Base-by-base conservation (phyloP, 1,284 basidiomycete genomes). In the Marasmius fiardii region DNA sequence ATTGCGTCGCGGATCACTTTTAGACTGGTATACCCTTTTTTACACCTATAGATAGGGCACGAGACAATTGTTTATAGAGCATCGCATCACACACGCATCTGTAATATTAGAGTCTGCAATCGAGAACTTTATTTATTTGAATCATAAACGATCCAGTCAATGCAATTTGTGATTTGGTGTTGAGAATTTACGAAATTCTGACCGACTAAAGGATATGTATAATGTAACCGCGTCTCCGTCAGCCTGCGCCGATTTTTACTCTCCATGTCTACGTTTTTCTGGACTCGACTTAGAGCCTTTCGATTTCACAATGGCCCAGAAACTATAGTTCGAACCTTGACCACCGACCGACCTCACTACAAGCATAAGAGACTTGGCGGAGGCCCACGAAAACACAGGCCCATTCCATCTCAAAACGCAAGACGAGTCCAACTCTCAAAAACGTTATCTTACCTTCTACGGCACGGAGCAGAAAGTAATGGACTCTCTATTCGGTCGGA, bases 401-500 rank as follows among this genome's bases (percentile, higher is more conserved):
- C 23, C 28, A 49, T 20, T 16, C 44, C 6, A 45, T 16, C 24
- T n/a, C 23, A 49, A 43, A 34, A 47, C 31, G 43, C 43, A 18
- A 43, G 26, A 23, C 51, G 54, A 10, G 20, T 60, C 16, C 44
- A 44, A 8, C 45, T 84, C 33, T 86, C 83, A 21, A 88, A 87
- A 64, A 79, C 81, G 1, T 71, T 91, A 4, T 79, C 87, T 0
- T 88, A 84, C 68, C 76, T 92, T 41, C 75, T 92, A 10, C 79
- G 90, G 6, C 88, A 92, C 64, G 86, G 85, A 1, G 88, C 87
- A 4, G 73, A 75, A 49, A 82, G 81, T 57, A 81, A 86, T 62
- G 74, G 76, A 0, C 64, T 92, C 14, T 61, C 69, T 5, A 80
- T 92, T 56, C 78, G 88, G 5, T 64, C 73, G 4, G 88, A 92